Evolutionary conservation across 176 grass and related monocot species (phyloP), one percentile per base, ranked within the genome.

Genomic region (Bonia amplexicaulis): DNA sequence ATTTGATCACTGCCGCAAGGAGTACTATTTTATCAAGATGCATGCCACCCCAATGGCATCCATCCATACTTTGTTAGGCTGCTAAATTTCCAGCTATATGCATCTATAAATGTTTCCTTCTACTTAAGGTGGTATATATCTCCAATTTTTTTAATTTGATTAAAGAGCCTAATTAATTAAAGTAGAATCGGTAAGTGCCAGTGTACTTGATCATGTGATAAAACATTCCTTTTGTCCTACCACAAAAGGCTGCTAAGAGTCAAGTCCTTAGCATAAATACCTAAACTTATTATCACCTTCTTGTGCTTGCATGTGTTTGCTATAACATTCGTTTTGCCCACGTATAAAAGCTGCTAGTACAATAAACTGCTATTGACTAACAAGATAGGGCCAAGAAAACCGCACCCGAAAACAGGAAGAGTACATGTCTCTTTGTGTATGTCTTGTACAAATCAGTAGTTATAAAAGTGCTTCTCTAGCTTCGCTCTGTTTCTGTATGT

Each of bases 291-390:
- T 39, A 45, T 44, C 17, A 42, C 72, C 63, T 68, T 61, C 0
- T 69, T n/a, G 49, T 46, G 10, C 71, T 26, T 61, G 20, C 52
- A 68, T 59, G 42, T 39, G 54, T 58, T 31, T 66, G 40, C 71
- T 59, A 12, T 46, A 80, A 58, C 44, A 75, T 80, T 74, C 76
- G 2, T 49, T 59, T 80, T 89, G 69, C 52, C 53, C 51, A 62
- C 15, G 22, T 27, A n/a, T n/a, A 60, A 89, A 40, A 85, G 48
- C 60, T 85, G 76, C 60, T 68, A 68, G 60, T 79, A 78, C 58
- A 80, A 69, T 85, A 85, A 85, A 76, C 61, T 55, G 52, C 87
- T 60, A 75, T 54, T 51, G 59, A 20, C 68, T 80, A 80, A 52
- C 82, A 80, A 62, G 23, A 62, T 41, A 26, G 31, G 2, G 63